Evolutionary conservation across 495 filamentous ascomycete species (phyloP).

Genomic region (Tuber calosporum): DNA sequence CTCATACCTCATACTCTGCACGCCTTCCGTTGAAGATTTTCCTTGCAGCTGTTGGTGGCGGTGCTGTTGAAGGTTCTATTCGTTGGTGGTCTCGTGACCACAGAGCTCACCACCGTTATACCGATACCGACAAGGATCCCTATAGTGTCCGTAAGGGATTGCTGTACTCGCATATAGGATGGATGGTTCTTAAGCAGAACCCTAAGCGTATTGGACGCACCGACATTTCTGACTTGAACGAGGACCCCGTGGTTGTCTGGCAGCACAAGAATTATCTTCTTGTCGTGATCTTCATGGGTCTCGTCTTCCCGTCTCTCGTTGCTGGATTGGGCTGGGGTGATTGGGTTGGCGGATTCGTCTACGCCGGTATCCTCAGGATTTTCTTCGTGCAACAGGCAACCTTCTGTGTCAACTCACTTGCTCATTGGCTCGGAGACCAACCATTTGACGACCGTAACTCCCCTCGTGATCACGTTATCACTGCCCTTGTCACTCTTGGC

Average conservation of each 20-base stretch:
- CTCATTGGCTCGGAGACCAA: slow-evolving; percentile 98
- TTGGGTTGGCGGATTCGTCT: slow-evolving; percentile 85
- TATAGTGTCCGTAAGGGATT: slow-evolving; percentile 98
- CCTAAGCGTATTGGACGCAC: slow-evolving; percentile 88
- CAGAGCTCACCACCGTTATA: slow-evolving; percentile 96
- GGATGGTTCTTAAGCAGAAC: slow-evolving; percentile 93
- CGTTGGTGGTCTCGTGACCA: slow-evolving; percentile 97
- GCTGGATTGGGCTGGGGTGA: slow-evolving; percentile 86
- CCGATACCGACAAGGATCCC: slow-evolving; percentile 97
- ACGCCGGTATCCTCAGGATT: slow-evolving; percentile 89
- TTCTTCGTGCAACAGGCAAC: slow-evolving; percentile 99
- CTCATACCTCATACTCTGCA: slow-evolving; percentile 93
- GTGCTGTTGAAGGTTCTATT: slow-evolving; percentile 92
- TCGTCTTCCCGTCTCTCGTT: slow-evolving; percentile 74
- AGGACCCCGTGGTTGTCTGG: slow-evolving; percentile 87
- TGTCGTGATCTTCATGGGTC: slow-evolving; percentile 77
- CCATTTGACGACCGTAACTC: slow-evolving; percentile 99
- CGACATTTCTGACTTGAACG: slow-evolving; percentile 94
- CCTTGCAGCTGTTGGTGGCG: slow-evolving; percentile 83
- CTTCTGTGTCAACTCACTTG: slow-evolving; percentile 98
- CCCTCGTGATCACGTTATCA: slow-evolving; percentile 92
- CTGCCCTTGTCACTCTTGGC: slow-evolving; percentile 87
- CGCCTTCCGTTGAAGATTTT: slow-evolving; percentile 79
- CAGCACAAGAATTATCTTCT: slow-evolving; percentile 93
- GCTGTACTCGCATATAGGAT: slow-evolving; percentile 89